Evolutionary conservation across 169 alveolate genomes (phyloP).

Genomic region (Cytauxzoon felis): DNA sequence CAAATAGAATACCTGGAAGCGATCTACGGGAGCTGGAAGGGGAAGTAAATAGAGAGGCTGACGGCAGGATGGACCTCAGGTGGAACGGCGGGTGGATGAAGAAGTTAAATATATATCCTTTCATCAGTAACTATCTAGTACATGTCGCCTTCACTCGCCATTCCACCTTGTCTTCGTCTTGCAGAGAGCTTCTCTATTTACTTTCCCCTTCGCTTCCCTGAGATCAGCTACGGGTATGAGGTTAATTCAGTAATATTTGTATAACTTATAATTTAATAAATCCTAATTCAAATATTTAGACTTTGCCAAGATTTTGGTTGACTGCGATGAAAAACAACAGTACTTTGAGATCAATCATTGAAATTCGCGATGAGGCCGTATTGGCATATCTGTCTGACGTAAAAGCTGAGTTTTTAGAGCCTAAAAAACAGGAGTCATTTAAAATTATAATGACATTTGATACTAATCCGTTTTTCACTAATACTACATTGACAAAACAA

Average conservation of each 20-base stretch:
- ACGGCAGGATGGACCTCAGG: too few species aligned
- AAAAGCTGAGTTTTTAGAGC: conserved; percentile 72
- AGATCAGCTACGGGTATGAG: too few species aligned
- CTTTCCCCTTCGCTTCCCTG: too few species aligned
- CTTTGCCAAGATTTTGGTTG: conserved; percentile 75
- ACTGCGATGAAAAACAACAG: conserved; percentile 75
- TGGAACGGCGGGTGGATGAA: too few species aligned
- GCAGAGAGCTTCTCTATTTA: too few species aligned
- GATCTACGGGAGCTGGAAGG: too few species aligned
- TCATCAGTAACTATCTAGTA: too few species aligned
- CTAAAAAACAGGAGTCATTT: conserved; percentile 73
- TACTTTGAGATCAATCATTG: conserved; percentile 70
- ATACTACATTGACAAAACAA: conserved; percentile 69
- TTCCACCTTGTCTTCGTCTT: too few species aligned
- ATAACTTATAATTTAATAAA: conserved; percentile 17
- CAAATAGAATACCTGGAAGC: too few species aligned
- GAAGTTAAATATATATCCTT: too few species aligned
- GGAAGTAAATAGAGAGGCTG: too few species aligned
- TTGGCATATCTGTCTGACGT: conserved; percentile 72
- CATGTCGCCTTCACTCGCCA: too few species aligned
- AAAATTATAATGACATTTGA: conserved; percentile 71
- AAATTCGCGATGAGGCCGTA: conserved; percentile 72
- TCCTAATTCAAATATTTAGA: conserved; percentile 27
- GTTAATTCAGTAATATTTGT: conserved; percentile 55
- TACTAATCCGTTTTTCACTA: conserved; percentile 70